These are phyloP conservation scores for Pythium folliculosum DNA, from an alignment of 352 stramenopile species.

Conservation along the genomic window DNA sequence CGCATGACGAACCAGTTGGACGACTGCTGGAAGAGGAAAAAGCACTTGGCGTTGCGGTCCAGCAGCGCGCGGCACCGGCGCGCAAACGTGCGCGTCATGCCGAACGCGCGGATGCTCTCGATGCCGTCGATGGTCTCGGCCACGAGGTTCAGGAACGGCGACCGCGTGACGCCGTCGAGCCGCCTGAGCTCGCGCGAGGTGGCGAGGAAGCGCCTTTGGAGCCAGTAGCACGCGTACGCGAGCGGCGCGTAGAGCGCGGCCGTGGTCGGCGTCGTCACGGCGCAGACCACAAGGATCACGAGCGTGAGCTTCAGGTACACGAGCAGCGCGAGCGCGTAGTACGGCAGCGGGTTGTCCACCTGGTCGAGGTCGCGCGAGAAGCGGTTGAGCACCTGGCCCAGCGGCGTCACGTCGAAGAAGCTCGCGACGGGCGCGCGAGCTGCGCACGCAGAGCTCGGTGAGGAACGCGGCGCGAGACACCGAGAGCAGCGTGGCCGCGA, in stretches of 20 bases:
- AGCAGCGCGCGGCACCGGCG: conserved; percentile 29
- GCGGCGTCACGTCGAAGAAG: conserved; percentile 44
- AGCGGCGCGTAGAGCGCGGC: conserved; percentile 55
- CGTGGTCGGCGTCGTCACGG: conserved; percentile 43
- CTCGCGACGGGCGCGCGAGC: conserved; percentile 38
- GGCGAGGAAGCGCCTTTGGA: conserved; percentile 77
- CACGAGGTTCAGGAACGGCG: conserved; percentile 91
- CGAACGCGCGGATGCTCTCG: conserved; percentile 85
- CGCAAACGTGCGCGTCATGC: conserved; percentile 21
- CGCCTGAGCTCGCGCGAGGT: conserved; percentile 89
- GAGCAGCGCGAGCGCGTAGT: conserved; percentile 52
- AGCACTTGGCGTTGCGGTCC: conserved; percentile 42
- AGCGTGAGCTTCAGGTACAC: conserved; percentile 33
- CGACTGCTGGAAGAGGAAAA: conserved; percentile 32
- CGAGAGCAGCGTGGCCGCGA: conserved; percentile 21
- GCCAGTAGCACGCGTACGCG: conserved; percentile 31
- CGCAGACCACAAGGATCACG: conserved; percentile 34
- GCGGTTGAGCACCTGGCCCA: conserved; percentile 31
- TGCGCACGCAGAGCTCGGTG: conserved; percentile 51
- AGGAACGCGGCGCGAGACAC: conserved; percentile 38
- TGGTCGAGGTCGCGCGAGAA: conserved; percentile 52
- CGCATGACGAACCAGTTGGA: conserved; percentile 44
- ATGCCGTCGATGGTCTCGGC: conserved; percentile 91
- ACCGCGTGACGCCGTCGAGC: conserved; percentile 82
- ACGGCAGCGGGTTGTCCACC: conserved; percentile 49